Conservation (phyloP, 768 basidiomycete genomes). For the Phaeotremella fagi region DNA sequence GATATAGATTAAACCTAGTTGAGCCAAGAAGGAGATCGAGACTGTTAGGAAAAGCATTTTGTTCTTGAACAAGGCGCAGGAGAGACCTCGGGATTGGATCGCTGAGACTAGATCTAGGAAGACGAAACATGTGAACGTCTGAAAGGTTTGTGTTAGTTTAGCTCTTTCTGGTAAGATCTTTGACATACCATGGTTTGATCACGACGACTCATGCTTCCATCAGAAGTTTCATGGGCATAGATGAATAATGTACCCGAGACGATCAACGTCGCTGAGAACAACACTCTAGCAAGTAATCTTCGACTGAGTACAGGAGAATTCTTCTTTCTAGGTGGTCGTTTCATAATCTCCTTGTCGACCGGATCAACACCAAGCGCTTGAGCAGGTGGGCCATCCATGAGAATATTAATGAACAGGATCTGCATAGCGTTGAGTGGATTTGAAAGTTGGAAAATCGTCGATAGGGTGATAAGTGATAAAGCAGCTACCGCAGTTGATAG, state of each 20-base stretch:
- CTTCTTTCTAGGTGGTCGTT: conserved; percentile 84
- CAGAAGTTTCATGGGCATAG: conserved; percentile 74
- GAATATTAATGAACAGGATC: conserved; percentile 97
- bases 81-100: conserved; percentile 85
- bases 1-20: conserved; percentile 81
- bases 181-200: conserved; percentile 99
- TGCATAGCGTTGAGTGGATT: conserved; percentile 98
- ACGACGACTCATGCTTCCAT: conserved; percentile 73
- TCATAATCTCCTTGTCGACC: conserved; percentile 88
- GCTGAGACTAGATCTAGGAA: conserved; percentile 95
- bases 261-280: conserved; percentile 91
- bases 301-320: conserved; percentile 79
- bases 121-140: conserved; percentile 97
- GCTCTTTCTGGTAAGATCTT: too few relatives aligned
- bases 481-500: conserved; percentile 96
- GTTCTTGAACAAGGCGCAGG: conserved; percentile 71
- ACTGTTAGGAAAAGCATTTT: conserved; percentile 85
- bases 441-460: conserved; percentile 79
- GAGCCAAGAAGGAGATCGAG: conserved; percentile 73
- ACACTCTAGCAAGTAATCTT: conserved; percentile 67
- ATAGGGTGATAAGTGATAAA: conserved; percentile 87
- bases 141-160: too few relatives aligned
- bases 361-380: conserved; percentile 96
- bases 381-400: conserved; percentile 98
- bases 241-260: conserved; percentile 82